These are phyloP conservation scores for Capsicum chinense DNA, from an alignment of 257 asterid genomes.

Conservation along the genomic window DNA sequence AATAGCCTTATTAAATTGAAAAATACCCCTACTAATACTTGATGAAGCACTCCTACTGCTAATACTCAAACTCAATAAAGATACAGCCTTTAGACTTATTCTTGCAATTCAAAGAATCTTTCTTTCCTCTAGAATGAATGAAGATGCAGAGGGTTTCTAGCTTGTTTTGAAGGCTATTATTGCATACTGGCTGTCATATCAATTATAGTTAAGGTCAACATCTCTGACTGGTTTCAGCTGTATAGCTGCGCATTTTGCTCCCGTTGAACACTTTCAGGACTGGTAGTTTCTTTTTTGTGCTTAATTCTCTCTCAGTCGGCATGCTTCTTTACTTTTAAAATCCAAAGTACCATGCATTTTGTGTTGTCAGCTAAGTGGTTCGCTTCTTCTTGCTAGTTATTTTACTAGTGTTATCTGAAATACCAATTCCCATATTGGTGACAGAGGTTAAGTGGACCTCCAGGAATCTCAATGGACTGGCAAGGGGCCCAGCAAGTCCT, in stretches of 20 bases:
- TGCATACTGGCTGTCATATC: background rate
- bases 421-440: slow-evolving; percentile 23
- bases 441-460: slow-evolving; percentile 86
- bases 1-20: slow-evolving; percentile 72
- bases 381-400: slow-evolving; percentile 13
- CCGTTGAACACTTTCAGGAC: slow-evolving; percentile 21
- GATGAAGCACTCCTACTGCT: slow-evolving; percentile 61
- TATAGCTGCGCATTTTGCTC: slow-evolving; percentile 13
- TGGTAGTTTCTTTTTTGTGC: background rate
- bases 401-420: background rate
- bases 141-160: background rate
- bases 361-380: slow-evolving; percentile 1
- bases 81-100: slow-evolving; percentile 51
- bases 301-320: slow-evolving; percentile 10
- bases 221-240: slow-evolving; percentile 15
- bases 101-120: slow-evolving; percentile 31
- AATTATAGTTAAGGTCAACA: background rate
- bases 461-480: slow-evolving; percentile 99
- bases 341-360: slow-evolving; percentile 12
- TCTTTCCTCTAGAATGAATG: slow-evolving; percentile 13
- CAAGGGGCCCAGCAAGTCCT: slow-evolving; percentile 99
- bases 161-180: background rate
- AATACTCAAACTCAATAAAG: slow-evolving; percentile 67
- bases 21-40: slow-evolving; percentile 54
- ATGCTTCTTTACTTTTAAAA: background rate